phyloP scores from a whole-genome alignment of 345 rosid genomes.

The Noccaea bulbosa region DNA sequence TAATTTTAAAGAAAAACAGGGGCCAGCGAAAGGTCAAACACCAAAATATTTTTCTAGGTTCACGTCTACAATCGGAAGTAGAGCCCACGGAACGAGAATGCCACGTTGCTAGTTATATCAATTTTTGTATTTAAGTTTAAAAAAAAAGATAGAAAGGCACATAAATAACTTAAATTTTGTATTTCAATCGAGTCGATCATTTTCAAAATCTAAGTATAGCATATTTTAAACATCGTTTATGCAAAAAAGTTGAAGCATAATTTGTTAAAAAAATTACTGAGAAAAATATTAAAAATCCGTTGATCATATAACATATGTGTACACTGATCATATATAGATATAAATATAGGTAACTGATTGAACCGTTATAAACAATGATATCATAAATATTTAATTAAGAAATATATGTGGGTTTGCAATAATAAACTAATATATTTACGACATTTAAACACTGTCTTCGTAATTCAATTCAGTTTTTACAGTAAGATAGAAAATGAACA shows the following conservation, averaged over 20 bases:
- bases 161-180: too few species aligned
- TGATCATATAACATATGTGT: background rate
- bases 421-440: background rate
- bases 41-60: slow-evolving; percentile 15
- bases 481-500: background rate
- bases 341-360: background rate
- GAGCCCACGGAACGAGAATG: slow-evolving; percentile 37
- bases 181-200: too few species aligned
- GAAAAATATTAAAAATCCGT: too few species aligned
- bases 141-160: too few species aligned
- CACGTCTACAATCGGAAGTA: slow-evolving; percentile 25
- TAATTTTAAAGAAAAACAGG: slow-evolving; percentile 5
- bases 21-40: slow-evolving; percentile 33
- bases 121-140: too few species aligned
- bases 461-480: background rate
- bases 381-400: too few species aligned
- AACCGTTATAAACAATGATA: background rate
- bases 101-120: slow-evolving; percentile 15
- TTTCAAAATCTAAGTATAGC: too few species aligned
- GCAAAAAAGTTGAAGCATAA: too few species aligned
- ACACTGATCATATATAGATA: background rate
- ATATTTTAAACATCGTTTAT: too few species aligned
- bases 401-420: background rate
- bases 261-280: too few species aligned
- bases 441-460: background rate